Evolutionary conservation across 2,329 filamentous ascomycete genomes (phyloP), one percentile per base, ranked within the genome.

Genomic region (Aspergillus spinulosporus): DNA sequence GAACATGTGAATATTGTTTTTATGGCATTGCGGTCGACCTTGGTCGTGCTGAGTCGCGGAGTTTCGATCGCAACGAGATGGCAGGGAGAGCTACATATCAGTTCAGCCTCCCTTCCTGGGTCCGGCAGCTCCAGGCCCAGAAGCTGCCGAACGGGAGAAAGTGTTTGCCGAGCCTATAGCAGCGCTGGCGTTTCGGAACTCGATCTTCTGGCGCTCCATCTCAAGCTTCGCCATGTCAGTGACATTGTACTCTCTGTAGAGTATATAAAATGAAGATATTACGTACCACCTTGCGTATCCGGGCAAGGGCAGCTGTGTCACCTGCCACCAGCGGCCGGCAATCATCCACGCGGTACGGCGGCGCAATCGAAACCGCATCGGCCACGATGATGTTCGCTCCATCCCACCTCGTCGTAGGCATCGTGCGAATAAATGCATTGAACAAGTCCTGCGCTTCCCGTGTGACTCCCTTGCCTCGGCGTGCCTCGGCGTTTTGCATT

Each of bases 381-480:
- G 82, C 82, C 47, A 86, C 81, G 52, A 87, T 76, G 60, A 88
- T 87, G 49, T 77, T 77, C 34, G 76, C 74, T 14, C 80, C 81
- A 62, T 83, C 78, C 84, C 84, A 88, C 58, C 82, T 78, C 31
- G 82, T 78, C 31, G 82, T 79, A 7, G 83, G 83, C 66, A 84
- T 85, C 70, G 83, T 84, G 63, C 82, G 79, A 59, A 78, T 80
- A 52, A 88, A 78, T 9, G 80, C 78, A 73, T 87, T 84, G 63
- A 84, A 88, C 12, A 88, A 74, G 52, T 85, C 84, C 70, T 88
- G 85, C 28, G 80, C 84, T 60, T 86, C 84, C 37, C 75, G 78
- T 37, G 77, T 82, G 5, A 87, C 84, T 7, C 83, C 84, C 69
- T 83, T 85, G 53, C 84, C 84, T 57, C 80, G 77, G 53, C 80